phyloP scores from a whole-genome alignment of 805 yeast genomes.

The Suhomyces xylopsoci region DNA sequence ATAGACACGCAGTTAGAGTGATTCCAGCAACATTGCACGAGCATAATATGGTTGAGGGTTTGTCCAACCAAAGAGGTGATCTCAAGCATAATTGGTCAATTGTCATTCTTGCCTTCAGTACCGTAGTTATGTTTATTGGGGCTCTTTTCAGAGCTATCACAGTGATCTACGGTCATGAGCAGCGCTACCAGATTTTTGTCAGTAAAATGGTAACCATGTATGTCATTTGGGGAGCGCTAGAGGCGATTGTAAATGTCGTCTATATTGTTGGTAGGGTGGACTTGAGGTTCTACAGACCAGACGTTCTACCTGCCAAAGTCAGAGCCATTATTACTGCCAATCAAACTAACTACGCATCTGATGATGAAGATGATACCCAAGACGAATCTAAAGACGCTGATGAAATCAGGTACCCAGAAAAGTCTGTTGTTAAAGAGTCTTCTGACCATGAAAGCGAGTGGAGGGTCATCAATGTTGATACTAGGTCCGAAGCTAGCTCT shows the following conservation, averaged over 20 bases:
- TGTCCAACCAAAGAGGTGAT: constrained; percentile 16
- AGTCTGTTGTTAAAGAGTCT: neutral
- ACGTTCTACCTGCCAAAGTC: constrained; percentile 15
- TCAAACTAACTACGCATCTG: constrained; percentile 26
- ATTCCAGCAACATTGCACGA: constrained; percentile 22
- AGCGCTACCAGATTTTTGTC: constrained; percentile 1
- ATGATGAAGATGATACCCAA: constrained; percentile 18
- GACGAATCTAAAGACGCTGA: constrained; percentile 1
- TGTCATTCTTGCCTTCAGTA: constrained; percentile 7
- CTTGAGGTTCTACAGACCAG: constrained; percentile 23
- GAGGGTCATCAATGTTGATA: constrained; percentile 11
- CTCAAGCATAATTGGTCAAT: constrained; percentile 14
- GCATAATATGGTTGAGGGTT: constrained; percentile 14
- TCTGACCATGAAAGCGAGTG: constrained; percentile 6
- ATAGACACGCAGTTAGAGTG: constrained; percentile 21
- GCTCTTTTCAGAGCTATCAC: constrained; percentile 10
- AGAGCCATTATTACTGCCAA: constrained; percentile 18
- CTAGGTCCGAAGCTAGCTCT: neutral
- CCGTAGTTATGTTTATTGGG: constrained; percentile 13
- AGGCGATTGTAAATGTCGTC: constrained; percentile 14
- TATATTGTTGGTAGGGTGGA: constrained; percentile 19
- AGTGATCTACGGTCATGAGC: constrained; percentile 5
- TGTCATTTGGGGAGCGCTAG: constrained; percentile 19
- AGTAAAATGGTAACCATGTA: constrained; percentile 13
- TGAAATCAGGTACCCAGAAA: neutral